A percentile compares a stretch with the other conserved stretches of the same genome.
Evolutionary conservation across 163 green algal genomes (phyloP).

Genomic region (Coccomyxa subellipsoidea): DNA sequence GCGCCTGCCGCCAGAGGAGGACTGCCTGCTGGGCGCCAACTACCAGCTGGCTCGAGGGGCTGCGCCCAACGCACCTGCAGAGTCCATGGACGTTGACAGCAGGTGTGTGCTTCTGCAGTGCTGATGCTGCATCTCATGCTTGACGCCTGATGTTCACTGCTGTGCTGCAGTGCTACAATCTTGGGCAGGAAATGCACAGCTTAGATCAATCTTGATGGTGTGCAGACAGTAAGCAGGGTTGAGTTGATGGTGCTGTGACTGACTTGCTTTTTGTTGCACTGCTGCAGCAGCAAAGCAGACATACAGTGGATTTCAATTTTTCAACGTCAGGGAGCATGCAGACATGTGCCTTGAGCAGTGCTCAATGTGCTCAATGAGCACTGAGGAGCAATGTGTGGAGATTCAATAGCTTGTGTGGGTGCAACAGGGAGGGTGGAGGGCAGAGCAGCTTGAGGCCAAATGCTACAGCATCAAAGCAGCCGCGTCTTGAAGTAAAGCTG

Average conservation of each 20-base stretch:
- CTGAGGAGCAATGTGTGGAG: background rate
- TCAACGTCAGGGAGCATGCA: too few species aligned
- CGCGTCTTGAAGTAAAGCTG: background rate
- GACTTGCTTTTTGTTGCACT: too few species aligned
- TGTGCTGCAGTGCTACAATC: too few species aligned
- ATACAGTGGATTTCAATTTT: too few species aligned
- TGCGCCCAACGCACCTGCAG: background rate
- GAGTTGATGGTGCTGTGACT: too few species aligned
- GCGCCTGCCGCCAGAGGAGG: conserved; percentile 16
- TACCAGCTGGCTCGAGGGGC: background rate
- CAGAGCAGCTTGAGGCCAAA: background rate
- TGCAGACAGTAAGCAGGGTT: too few species aligned
- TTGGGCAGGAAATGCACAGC: too few species aligned
- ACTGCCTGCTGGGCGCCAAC: conserved; percentile 22
- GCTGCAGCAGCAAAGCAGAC: too few species aligned
- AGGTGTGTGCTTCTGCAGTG: background rate
- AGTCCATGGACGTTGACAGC: background rate
- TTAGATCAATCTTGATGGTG: too few species aligned
- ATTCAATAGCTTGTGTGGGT: background rate
- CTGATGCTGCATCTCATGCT: too few species aligned
- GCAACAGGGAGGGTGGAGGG: background rate
- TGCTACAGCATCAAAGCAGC: background rate
- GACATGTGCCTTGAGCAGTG: too few species aligned
- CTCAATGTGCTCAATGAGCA: background rate
- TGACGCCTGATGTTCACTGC: too few species aligned